Percentiles rank a stretch among this genome's conserved stretches.
Conservation (phyloP, 345 rosid genomes). For the Raphanus sativus region DNA sequence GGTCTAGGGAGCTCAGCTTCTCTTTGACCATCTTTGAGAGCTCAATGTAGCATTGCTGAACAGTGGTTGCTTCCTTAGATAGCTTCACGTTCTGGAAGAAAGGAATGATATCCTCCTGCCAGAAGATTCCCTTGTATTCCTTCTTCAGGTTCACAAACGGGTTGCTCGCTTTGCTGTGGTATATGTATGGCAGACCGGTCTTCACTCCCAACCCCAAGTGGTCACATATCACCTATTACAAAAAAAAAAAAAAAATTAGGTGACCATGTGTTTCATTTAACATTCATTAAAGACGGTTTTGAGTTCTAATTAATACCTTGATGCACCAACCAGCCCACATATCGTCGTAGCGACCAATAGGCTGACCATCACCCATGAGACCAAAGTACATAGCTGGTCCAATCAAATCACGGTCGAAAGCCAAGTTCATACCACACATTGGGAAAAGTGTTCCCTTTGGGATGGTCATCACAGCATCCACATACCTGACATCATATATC, state of each 20-base stretch:
- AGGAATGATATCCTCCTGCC: conserved; percentile 98
- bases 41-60: conserved; percentile 84
- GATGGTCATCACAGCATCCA: conserved; percentile 86
- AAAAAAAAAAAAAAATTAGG: conserved; percentile 4
- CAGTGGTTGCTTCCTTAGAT: conserved; percentile 75
- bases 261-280: conserved; percentile 9
- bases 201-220: conserved; percentile 85
- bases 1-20: conserved; percentile 73
- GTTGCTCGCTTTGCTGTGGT: conserved; percentile 95
- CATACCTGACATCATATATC: conserved; percentile 54
- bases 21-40: conserved; percentile 79
- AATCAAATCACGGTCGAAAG: conserved; percentile 83
- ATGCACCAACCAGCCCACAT: conserved; percentile 99
- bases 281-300: not conserved
- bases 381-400: conserved; percentile 99
- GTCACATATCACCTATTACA: conserved; percentile 72
- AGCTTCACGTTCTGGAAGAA: conserved; percentile 70
- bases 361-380: conserved; percentile 71
- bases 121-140: conserved; percentile 88
- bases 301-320: conserved; percentile 47
- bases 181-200: conserved; percentile 85
- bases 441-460: conserved; percentile 96
- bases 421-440: conserved; percentile 98
- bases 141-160: conserved; percentile 90
- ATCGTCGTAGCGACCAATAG: conserved; percentile 56